Conservation (phyloP, 2,329 filamentous ascomycete genomes). For the Emmonsia crescens region DNA sequence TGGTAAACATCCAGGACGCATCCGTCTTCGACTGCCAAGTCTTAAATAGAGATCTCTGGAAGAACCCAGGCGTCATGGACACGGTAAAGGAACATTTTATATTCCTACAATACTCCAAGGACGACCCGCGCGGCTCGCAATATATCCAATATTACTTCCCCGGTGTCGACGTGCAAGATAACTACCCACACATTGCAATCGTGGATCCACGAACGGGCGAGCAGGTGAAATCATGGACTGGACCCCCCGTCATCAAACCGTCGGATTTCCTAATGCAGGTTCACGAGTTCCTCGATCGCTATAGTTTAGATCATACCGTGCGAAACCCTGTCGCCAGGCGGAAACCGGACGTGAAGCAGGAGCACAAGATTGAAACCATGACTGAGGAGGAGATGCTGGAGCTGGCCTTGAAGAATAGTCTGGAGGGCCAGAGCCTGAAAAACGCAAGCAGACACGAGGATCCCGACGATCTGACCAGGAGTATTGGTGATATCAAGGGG, state of each 20-base stretch:
- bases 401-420: conserved; percentile 81
- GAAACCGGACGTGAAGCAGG: conserved; percentile 58
- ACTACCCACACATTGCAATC: conserved; percentile 92
- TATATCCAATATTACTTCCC: conserved; percentile 90
- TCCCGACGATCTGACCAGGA: conserved; percentile 78
- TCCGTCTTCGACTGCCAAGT: conserved; percentile 91
- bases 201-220: conserved; percentile 92
- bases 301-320: conserved; percentile 75
- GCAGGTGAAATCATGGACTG: conserved; percentile 93
- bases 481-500: conserved; percentile 44
- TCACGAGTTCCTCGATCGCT: conserved; percentile 92
- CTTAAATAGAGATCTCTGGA: conserved; percentile 93
- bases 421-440: conserved; percentile 43
- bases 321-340: conserved; percentile 85
- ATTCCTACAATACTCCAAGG: conserved; percentile 88
- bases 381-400: conserved; percentile 97
- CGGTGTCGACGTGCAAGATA: conserved; percentile 66
- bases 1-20: conserved; percentile 91
- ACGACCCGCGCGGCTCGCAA: conserved; percentile 63
- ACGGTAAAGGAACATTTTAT: conserved; percentile 85
- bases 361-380: conserved; percentile 72
- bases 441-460: conserved; percentile 51
- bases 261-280: conserved; percentile 82
- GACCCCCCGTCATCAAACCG: conserved; percentile 63
- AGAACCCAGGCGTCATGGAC: conserved; percentile 66